Conservation (phyloP, 1,139 yeast species). For the Debaryomyces subglobosus region DNA sequence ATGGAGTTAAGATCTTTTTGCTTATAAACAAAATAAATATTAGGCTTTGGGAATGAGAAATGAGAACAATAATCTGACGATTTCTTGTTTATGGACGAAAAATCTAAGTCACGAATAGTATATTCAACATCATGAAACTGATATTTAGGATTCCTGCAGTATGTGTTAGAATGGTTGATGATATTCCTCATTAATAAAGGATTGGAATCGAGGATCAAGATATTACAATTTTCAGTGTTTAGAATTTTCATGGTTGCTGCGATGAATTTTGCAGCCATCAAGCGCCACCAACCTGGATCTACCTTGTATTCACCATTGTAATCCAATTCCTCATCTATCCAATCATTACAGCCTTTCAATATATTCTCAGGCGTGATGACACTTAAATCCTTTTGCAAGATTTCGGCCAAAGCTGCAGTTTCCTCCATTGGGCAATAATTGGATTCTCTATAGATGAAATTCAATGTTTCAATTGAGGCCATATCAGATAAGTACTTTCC, state of each 20-base stretch:
- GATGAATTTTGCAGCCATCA: slow-evolving; percentile 24
- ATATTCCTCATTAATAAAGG: not conserved
- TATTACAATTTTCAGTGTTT: slow-evolving; percentile 27
- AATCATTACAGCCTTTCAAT: slow-evolving; percentile 36
- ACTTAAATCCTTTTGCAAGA: slow-evolving; percentile 36
- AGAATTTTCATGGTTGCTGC: slow-evolving; percentile 28
- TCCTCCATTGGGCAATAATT: slow-evolving; percentile 47
- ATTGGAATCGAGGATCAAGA: slow-evolving; percentile 13
- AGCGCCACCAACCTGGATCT: slow-evolving; percentile 6
- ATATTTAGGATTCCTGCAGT: slow-evolving; percentile 12
- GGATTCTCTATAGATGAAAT: slow-evolving; percentile 42
- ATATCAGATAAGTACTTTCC: slow-evolving; percentile 41
- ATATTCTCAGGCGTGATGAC: slow-evolving; percentile 36
- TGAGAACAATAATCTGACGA: not conserved
- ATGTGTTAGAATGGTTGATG: not conserved
- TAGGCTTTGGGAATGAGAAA: slow-evolving; percentile 10
- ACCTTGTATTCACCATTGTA: slow-evolving; percentile 41
- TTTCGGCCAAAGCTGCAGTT: slow-evolving; percentile 38
- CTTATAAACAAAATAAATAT: slow-evolving; percentile 9
- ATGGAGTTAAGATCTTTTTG: slow-evolving; percentile 9
- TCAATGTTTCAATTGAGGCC: slow-evolving; percentile 46
- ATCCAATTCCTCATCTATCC: slow-evolving; percentile 27
- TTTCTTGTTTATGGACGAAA: not conserved
- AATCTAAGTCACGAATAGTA: slow-evolving; percentile 15
- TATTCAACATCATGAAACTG: slow-evolving; percentile 24